Evolutionary conservation across 2,329 filamentous ascomycete genomes (phyloP), one percentile per base, ranked within the genome.

Genomic region (Cladosporium sphaerospermum): DNA sequence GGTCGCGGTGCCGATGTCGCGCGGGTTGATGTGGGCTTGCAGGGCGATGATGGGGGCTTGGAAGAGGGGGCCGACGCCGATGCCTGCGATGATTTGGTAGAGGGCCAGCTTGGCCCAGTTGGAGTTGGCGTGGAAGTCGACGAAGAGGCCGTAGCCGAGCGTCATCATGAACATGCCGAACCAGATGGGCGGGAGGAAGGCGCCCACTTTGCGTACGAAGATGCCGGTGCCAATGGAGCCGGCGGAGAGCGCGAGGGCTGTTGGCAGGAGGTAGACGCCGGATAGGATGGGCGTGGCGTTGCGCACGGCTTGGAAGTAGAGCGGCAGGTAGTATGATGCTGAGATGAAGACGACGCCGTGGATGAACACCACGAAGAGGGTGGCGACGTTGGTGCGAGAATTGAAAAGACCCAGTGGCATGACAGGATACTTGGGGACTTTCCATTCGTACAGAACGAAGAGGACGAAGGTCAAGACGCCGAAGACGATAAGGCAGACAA

Each of bases 291-390:
- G 85, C 0, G 78, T 77, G 2, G 82, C 82, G 46, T 85, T 79
- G 41, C 88, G 76, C 48, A 88, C 83, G 48, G 84, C 80, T 70
- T 95, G 89, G 71, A 90, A 92, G 74, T 95, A 96, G 2, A 95
- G 77, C 0, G 89, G 89, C 4, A 95, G 76, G 72, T 87, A 95
- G 75, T 92, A 95, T 57, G 80, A 82, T 31, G 81, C 82, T 0
- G 85, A 81, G 63, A 92, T 89, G 74, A 92, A 92, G 58, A 86
- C 82, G 60, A 85, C 80, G 42, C 85, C 85, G 67, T 95, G 88
- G 57, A 81, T 78, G 71, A 89, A 89, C 60, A 83, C 84, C 41
- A 86, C 75, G 2, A 72, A 69, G 11, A 90, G 80, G 2, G 82
- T 75, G 8, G 85, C 82, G 31, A 86, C 64, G 66, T 88, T 90